Evolutionary conservation across 768 basidiomycete species (phyloP).

Genomic region (Podaxis rugospora): DNA sequence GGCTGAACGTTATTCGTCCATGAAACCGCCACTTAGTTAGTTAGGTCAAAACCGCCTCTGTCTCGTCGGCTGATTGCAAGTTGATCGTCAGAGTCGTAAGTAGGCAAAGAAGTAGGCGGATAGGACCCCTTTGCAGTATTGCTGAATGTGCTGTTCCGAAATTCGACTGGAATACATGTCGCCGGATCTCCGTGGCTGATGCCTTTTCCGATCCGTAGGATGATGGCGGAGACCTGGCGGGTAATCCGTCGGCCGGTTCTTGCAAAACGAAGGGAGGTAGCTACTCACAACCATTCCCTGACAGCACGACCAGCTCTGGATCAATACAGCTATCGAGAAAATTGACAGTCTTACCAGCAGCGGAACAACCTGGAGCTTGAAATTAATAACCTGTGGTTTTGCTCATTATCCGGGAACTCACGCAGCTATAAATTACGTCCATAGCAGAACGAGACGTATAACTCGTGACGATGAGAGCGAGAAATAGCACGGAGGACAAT

Average conservation of each 20-base stretch:
- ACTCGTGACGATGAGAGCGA: background rate
- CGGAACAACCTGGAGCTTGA: background rate
- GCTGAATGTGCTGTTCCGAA: background rate
- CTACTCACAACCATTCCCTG: conserved; percentile 1
- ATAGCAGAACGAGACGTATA: background rate
- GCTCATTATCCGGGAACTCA: background rate
- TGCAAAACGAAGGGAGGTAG: background rate
- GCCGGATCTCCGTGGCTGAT: background rate
- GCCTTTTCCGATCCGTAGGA: conserved; percentile 2
- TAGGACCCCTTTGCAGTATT: background rate
- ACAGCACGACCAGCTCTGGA: too few species aligned
- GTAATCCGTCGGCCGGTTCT: background rate
- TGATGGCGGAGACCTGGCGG: background rate
- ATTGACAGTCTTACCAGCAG: background rate
- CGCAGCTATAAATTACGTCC: background rate
- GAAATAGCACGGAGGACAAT: background rate
- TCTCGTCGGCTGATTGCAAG: background rate
- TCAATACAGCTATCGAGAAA: background rate
- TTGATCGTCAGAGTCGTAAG: background rate
- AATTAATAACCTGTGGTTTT: background rate
- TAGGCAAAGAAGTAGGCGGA: background rate
- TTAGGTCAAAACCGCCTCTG: background rate
- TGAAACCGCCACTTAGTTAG: background rate
- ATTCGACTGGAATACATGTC: background rate
- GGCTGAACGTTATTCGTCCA: background rate